Conservation (phyloP, 805 yeast species). For the Kuraishia borneana region DNA sequence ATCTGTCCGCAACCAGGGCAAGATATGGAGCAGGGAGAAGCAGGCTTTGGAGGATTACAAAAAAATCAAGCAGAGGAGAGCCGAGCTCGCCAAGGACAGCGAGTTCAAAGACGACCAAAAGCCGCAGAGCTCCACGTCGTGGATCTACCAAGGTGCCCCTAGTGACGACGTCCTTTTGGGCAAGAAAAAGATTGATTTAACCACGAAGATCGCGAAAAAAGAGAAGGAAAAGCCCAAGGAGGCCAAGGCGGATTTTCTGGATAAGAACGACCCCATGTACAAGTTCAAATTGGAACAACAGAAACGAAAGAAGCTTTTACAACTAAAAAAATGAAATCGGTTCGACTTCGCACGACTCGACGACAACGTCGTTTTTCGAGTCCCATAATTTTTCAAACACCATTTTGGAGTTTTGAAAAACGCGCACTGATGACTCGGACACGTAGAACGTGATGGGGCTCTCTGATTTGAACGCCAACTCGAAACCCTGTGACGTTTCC, state of each 20-base stretch:
- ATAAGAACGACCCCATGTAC: conserved; percentile 40
- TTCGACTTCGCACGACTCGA: too few relatives aligned
- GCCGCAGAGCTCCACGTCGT: conserved; percentile 40
- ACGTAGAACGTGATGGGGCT: too few relatives aligned
- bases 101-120: conserved; percentile 42
- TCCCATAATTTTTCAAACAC: too few relatives aligned
- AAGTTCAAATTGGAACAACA: conserved; percentile 23
- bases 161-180: conserved; percentile 2
- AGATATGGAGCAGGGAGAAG: conserved; percentile 77
- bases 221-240: not conserved
- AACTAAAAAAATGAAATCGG: conserved; percentile 3
- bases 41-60: conserved; percentile 61
- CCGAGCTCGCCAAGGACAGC: conserved; percentile 51
- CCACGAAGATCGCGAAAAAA: not conserved
- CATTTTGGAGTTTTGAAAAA: too few relatives aligned
- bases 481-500: too few relatives aligned
- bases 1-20: conserved; percentile 69
- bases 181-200: not conserved
- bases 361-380: too few relatives aligned
- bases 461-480: too few relatives aligned
- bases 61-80: conserved; percentile 48
- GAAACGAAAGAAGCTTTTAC: conserved; percentile 7
- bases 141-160: conserved; percentile 66
- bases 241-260: conserved; percentile 8
- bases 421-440: too few relatives aligned